These are phyloP conservation scores for Fusarium albosuccineum DNA, from an alignment of 2,329 filamentous ascomycete species.

Conservation along the genomic window DNA sequence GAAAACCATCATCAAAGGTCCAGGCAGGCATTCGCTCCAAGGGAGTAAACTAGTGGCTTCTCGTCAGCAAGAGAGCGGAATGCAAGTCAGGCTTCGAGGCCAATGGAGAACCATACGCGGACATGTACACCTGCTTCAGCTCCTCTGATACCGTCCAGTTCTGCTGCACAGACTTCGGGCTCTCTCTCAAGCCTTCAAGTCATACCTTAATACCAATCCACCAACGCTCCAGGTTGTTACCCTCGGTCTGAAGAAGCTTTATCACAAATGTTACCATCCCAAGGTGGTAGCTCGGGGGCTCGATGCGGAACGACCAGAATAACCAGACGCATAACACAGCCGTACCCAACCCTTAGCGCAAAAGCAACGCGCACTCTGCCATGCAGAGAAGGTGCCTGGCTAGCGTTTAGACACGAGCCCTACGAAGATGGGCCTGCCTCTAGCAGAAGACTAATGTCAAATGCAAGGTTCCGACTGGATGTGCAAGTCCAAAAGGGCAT, in stretches of 20 bases:
- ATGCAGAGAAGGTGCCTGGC: slow-evolving; percentile 11
- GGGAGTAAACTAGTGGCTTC: too few relatives aligned
- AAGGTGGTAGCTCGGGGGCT: too few relatives aligned
- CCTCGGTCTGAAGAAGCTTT: not conserved
- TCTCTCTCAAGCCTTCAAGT: slow-evolving; percentile 1
- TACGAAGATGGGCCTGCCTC: not conserved
- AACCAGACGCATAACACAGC: not conserved
- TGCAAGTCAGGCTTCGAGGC: too few relatives aligned
- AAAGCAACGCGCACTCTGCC: slow-evolving; percentile 5
- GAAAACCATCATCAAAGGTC: not conserved
- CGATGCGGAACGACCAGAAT: too few relatives aligned
- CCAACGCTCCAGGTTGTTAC: slow-evolving; percentile 5
- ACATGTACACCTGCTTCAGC: not conserved
- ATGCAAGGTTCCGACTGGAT: slow-evolving; percentile 2
- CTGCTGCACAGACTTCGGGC: not conserved
- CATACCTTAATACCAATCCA: not conserved
- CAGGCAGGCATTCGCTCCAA: not conserved
- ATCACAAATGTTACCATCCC: not conserved
- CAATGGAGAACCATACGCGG: not conserved
- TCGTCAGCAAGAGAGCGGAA: too few relatives aligned
- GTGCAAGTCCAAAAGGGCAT: not conserved
- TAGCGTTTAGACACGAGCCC: slow-evolving; percentile 1
- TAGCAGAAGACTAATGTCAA: slow-evolving; percentile 10
- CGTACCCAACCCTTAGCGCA: not conserved
- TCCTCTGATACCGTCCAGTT: not conserved